Evolutionary conservation across 2,329 filamentous ascomycete genomes (phyloP).

Genomic region (Catunica adiposa): DNA sequence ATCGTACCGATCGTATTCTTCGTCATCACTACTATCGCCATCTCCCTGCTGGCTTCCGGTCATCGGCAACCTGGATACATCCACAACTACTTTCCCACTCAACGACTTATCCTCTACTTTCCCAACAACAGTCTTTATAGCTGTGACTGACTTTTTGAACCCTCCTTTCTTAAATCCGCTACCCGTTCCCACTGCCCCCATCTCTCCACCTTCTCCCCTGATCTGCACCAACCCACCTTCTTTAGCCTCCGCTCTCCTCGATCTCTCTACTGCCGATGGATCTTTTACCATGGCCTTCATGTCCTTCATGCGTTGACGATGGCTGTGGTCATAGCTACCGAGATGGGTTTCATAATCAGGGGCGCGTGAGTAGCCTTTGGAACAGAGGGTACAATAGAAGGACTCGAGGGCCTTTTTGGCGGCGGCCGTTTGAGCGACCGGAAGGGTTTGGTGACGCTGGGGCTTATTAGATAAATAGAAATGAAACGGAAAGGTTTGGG

Average conservation of each 20-base stretch:
- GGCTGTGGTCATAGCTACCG: constrained; percentile 84
- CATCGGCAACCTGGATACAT: neutral
- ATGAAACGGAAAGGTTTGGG: no score
- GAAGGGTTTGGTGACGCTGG: constrained; percentile 40
- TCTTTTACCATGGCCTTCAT: constrained; percentile 73
- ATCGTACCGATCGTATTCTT: constrained; percentile 54
- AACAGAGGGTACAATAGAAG: constrained; percentile 76
- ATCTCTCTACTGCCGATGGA: constrained; percentile 45
- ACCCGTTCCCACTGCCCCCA: constrained; percentile 15
- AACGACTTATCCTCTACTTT: neutral
- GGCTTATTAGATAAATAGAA: neutral
- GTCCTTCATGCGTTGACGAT: constrained; percentile 77
- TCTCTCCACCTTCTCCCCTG: constrained; percentile 30
- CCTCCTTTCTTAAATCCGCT: constrained; percentile 48
- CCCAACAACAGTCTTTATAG: constrained; percentile 15
- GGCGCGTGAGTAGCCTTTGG: constrained; percentile 87
- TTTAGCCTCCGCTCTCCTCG: constrained; percentile 54
- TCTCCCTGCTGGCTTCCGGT: neutral
- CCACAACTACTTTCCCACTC: neutral
- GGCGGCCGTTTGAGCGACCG: constrained; percentile 40
- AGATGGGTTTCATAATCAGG: constrained; percentile 95
- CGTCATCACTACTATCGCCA: constrained; percentile 37
- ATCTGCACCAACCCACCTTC: constrained; percentile 53
- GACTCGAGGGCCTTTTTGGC: constrained; percentile 63
- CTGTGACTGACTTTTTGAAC: constrained; percentile 52